Evolutionary conservation across 1,284 basidiomycete genomes (phyloP).

Genomic region (Phellinidium pouzarii): DNA sequence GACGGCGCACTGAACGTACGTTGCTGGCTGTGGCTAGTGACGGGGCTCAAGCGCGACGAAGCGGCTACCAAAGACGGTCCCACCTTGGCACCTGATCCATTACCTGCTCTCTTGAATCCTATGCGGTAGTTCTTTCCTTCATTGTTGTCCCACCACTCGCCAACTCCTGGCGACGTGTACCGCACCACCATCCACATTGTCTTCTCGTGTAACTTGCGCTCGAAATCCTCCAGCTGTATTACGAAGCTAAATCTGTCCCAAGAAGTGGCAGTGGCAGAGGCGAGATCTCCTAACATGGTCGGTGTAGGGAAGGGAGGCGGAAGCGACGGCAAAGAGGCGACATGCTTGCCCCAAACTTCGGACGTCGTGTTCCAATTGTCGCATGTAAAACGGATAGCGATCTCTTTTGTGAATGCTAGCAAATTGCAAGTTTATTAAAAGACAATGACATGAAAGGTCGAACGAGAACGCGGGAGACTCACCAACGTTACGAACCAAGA

Average conservation of each 20-base stretch:
- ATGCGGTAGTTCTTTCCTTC: constrained; percentile 72
- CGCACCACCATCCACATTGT: constrained; percentile 62
- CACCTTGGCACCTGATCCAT: constrained; percentile 2
- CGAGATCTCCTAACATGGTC: constrained; percentile 30
- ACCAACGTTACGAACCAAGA: constrained; percentile 47
- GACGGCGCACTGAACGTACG: constrained; percentile 32
- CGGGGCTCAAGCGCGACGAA: constrained; percentile 4
- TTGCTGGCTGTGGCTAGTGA: constrained; percentile 26
- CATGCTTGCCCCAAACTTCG: constrained; percentile 71
- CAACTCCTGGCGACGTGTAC: constrained; percentile 42
- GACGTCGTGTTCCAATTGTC: constrained; percentile 93
- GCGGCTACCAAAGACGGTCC: constrained; percentile 2
- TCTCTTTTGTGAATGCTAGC: constrained; percentile 82
- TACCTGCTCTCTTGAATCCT: constrained; percentile 37
- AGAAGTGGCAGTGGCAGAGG: constrained; percentile 15
- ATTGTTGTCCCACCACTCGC: constrained; percentile 91
- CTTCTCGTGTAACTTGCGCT: constrained; percentile 55
- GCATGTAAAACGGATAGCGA: constrained; percentile 84
- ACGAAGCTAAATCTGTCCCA: constrained; percentile 58
- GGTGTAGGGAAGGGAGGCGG: constrained; percentile 34
- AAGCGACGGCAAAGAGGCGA: constrained; percentile 44
- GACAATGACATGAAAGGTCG: constrained; percentile 46
- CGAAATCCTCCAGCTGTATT: constrained; percentile 73
- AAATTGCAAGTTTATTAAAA: too few relatives aligned
- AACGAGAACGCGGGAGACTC: constrained; percentile 48